Evolutionary conservation across 2,329 filamentous ascomycete species (phyloP), one percentile per base, ranked within the genome.

Genomic region (Trichoderma hamatum): DNA sequence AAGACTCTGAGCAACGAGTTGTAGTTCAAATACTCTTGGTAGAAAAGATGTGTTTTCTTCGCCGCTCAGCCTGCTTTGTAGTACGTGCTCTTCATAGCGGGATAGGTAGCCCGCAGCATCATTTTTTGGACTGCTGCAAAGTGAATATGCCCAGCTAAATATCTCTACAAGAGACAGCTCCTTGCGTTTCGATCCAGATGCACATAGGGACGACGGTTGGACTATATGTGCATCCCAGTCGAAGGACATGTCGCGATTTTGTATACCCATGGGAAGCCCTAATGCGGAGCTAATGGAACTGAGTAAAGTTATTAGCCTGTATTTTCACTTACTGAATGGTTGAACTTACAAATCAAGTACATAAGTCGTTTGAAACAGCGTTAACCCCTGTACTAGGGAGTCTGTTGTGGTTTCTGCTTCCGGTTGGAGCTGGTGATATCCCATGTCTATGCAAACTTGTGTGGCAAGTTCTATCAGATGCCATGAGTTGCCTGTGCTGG

Each of bases 401-500:
- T 7, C 49, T 64, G 49, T 34, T 24, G 51, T n/a, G 10, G 14
- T 24, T 43, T 56, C 62, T 39, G 32, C 24, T 14, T 51, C 51
- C n/a, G 52, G n/a, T 13, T 56, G 62, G 19, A 65, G 32, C 13
- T 56, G 62, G 14, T 65, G 62, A 21, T 55, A 54, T 6, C 62
- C 62, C 13, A 65, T 28, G 6, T 49, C 36, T 24, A 68, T 56
- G 58, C 36, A 68, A 32, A 19, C 66, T 49, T 68, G 66, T 14
- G 30, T 68, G 32, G 39, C 66, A 39, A 68, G 66, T 24, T 68
- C 66, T 21, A 68, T 56, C 9, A 68, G 49, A 24, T 68, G 66
- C 66, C 66, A 68, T 16, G 66, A 68, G 21, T 19, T 68, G 32
- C 66, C 66, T 5, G 49, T 68, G 5, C 56, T 62, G 21, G 66